Conservation (phyloP, 768 basidiomycete species). For the Tylopilus plumbeoviolaceoides region DNA sequence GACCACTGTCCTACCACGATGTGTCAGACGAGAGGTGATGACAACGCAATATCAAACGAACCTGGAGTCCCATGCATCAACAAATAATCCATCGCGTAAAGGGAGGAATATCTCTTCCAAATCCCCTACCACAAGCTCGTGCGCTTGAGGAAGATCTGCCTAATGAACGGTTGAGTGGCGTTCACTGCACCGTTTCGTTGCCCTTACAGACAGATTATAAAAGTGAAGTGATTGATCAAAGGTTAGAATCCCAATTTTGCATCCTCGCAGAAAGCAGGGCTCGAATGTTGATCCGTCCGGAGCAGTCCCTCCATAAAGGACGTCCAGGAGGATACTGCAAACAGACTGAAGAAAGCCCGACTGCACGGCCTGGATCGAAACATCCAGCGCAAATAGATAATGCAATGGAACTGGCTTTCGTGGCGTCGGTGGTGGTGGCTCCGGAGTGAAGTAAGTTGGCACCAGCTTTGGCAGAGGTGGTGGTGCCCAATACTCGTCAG, state of each 20-base stretch:
- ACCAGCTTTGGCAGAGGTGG: slow-evolving; percentile 54
- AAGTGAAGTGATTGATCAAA: slow-evolving; percentile 83
- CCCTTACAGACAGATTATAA: slow-evolving; percentile 79
- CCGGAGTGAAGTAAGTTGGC: slow-evolving; percentile 50
- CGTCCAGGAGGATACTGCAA: slow-evolving; percentile 56
- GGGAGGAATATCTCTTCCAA: slow-evolving; percentile 93
- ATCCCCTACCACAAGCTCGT: slow-evolving; percentile 81
- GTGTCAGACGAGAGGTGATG: slow-evolving; percentile 4
- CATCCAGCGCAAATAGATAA: slow-evolving; percentile 86
- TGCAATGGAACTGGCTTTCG: slow-evolving; percentile 63
- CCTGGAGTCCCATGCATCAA: slow-evolving; percentile 68
- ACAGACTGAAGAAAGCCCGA: slow-evolving; percentile 68
- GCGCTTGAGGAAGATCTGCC: slow-evolving; percentile 45
- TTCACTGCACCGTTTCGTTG: slow-evolving; percentile 6
- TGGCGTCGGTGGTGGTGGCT: slow-evolving; percentile 42
- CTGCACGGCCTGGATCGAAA: slow-evolving; percentile 61
- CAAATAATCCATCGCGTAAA: slow-evolving; percentile 66
- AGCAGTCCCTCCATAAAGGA: slow-evolving; percentile 57
- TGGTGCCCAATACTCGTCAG: slow-evolving; percentile 78
- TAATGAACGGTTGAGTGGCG: slow-evolving; percentile 25
- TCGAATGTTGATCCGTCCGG: slow-evolving; percentile 40
- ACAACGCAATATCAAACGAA: slow-evolving; percentile 32
- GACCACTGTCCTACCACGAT: slow-evolving; percentile 48
- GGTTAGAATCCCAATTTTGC: slow-evolving; percentile 73
- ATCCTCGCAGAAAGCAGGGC: slow-evolving; percentile 50